phyloP scores from a whole-genome alignment of 345 rosid genomes.

The Eucalyptus camaldulensis region DNA sequence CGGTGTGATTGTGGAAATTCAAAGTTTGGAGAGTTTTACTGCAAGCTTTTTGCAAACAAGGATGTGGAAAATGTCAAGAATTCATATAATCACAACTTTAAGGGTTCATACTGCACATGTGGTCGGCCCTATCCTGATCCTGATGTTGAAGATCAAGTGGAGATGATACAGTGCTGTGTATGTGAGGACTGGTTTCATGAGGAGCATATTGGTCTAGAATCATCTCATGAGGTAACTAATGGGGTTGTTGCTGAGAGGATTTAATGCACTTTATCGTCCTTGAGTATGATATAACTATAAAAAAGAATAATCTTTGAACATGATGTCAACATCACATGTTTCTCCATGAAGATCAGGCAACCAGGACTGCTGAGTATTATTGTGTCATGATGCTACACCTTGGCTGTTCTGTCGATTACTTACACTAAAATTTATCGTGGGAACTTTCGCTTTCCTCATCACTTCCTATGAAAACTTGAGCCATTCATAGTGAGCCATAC shows the following conservation, averaged over 20 bases:
- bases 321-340: not conserved
- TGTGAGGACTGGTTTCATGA: constrained; percentile 99
- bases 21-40: constrained; percentile 60
- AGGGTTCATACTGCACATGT: constrained; percentile 85
- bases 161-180: constrained; percentile 94
- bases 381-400: not conserved
- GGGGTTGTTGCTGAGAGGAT: not conserved
- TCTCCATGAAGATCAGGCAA: not conserved
- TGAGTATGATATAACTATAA: not conserved
- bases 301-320: not conserved
- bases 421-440: not conserved
- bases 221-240: constrained; percentile 45
- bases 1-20: constrained; percentile 96
- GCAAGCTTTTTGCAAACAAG: constrained; percentile 76
- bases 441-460: not conserved
- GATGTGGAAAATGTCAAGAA: constrained; percentile 67
- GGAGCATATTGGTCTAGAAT: constrained; percentile 63
- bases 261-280: not conserved
- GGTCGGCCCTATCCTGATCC: constrained; percentile 86
- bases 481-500: not conserved
- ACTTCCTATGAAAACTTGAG: not conserved
- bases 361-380: not conserved
- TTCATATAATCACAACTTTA: constrained; percentile 84
- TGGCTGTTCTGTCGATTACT: not conserved
- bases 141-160: constrained; percentile 74